Evolutionary conservation across 2,329 filamentous ascomycete genomes (phyloP), one percentile per base, ranked within the genome.

Genomic region (Pseudocercospora fijiensis): DNA sequence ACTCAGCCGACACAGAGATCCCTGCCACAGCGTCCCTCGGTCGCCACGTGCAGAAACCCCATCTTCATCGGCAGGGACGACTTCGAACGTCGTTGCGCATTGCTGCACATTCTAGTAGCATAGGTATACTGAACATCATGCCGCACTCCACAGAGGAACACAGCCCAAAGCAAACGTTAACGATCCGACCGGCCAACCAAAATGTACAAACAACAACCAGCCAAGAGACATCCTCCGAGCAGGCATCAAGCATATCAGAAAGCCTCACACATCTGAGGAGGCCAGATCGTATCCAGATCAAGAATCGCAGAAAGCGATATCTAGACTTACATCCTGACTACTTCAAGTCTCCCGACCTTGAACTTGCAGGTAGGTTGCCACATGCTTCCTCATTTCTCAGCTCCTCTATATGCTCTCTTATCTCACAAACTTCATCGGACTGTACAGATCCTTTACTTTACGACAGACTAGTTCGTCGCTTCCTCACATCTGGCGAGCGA

Each of bases 271-370:
- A 52, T 9, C 24, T 52, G 10, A n/a, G 49, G 6, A 11, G 49
- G 33, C 20, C 55, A 59, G 28, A 63, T 41, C 63, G 65, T n/a
- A 64, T 67, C 22, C 57, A 43, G 49, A 65, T 68, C 26, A 91
- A 90, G 77, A 96, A 96, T 77, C 84, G 92, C 57, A 85, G 92
- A 13, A 88, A 90, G 69, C 87, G 88, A 71, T 96, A 92, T 73
- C 82, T 96, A 24, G 85, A 88, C 65, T 80, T 85, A 4, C 85
- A 94, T 73, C 88, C 89, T 2, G 84, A 86, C 60, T 96, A 96
- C 78, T 90, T 94, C 74, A 78, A 78, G 22, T 77, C 78, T 53
- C 70, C 83, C 53, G 82, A 83, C 60, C 84, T 88, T 64, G 87
- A 89, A 76, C 82, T 88, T 69, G 86, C 84, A 75, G 84, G 83